Evolutionary conservation across 1,139 yeast species (phyloP), one percentile per base, ranked within the genome.

Genomic region (Taphrina communis): DNA sequence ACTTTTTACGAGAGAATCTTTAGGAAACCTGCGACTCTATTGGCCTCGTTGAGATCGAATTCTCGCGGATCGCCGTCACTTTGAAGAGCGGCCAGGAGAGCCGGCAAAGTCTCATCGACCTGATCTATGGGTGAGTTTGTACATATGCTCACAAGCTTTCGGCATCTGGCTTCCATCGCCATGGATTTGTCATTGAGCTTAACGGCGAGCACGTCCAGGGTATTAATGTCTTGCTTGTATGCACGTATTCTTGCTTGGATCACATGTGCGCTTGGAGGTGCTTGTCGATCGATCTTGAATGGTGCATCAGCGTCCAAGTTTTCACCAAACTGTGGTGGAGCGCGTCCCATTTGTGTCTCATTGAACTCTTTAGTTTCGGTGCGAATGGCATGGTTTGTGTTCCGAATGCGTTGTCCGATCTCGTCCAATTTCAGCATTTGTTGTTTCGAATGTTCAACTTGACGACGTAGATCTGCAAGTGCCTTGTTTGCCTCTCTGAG

Each of bases 41-140:
- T 84, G 74, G 86, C 80, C 19, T 58, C 62, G 36, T 58, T 42
- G 55, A 63, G 50, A 73, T 86, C 89, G 69, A 86, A 86, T 69
- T 85, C 89, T 69, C 85, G 88, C 0, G 89, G 89, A 11, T 70
- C 67, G 5, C 70, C 71, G 75, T 87, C 91, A 71, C 91, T 88
- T 72, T 92, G 97, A 5, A 94, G 97, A 14, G 97, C 97, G 76
- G 89, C 91, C 39, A 94, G 84, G 66, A 94, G 82, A 4, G 95
- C 96, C 73, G 89, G 95, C 70, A 94, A 82, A 74, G 94, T 83
- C 70, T 85, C 85, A 77, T 94, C 99, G 53, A 93, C 97, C 73
- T 88, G 88, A 35, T 80, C 82, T 69, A 85, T 88, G 59, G 87
- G 90, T 36, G 92, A 95, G 25, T 95, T 94, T 3, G 97, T 89